Conservation (phyloP, 2,329 filamentous ascomycete species). For the Sporothrix schenckii region DNA sequence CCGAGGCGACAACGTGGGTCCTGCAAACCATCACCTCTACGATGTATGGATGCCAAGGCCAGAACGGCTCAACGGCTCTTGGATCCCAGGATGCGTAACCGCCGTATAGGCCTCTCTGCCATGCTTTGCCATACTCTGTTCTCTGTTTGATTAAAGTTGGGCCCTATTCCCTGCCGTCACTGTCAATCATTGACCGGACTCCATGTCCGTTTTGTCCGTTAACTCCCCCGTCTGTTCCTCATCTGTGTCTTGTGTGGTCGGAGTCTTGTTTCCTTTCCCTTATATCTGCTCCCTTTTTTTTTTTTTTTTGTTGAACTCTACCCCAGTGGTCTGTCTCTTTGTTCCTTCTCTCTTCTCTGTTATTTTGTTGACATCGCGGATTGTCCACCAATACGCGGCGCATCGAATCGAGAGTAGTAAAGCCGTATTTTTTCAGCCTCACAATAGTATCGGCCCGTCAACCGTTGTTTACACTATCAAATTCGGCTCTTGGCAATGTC, state of each 20-base stretch:
- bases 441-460: background rate
- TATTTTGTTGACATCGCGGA: conserved; percentile 8
- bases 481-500: background rate
- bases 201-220: background rate
- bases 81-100: no score
- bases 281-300: background rate
- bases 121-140: background rate
- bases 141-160: conserved; percentile 11
- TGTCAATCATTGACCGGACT: conserved; percentile 12
- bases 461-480: background rate
- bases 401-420: background rate
- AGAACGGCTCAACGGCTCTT: no score
- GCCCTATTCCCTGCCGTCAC: background rate
- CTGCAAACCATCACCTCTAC: background rate
- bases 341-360: background rate
- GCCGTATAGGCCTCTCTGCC: no score
- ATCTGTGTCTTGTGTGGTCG: background rate
- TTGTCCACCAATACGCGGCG: background rate
- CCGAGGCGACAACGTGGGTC: conserved; percentile 1
- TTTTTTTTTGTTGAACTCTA: background rate
- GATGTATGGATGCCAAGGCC: no score
- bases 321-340: background rate
- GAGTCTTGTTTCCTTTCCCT: background rate
- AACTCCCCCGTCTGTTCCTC: no score
- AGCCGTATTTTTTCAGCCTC: background rate